Evolutionary conservation across 805 yeast species (phyloP).

Genomic region (Lachancea sp.): DNA sequence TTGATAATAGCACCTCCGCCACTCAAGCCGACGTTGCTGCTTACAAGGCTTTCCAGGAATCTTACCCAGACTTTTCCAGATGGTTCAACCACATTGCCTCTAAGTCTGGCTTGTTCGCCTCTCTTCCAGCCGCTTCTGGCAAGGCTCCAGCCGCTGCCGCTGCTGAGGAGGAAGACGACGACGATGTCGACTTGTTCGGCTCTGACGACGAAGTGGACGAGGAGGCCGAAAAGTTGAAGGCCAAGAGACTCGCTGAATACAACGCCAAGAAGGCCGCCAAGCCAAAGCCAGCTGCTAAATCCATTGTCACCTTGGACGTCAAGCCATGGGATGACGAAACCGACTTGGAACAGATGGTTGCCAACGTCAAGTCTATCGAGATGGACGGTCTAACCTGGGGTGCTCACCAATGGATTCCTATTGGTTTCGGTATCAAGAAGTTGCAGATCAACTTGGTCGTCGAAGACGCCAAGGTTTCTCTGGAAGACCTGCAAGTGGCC

Average conservation of each 20-base stretch:
- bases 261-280: constrained; percentile 95
- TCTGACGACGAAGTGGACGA: constrained; percentile 85
- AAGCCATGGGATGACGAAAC: constrained; percentile 99
- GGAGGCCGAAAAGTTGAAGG: constrained; percentile 95
- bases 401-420: constrained; percentile 92
- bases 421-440: constrained; percentile 99
- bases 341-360: constrained; percentile 80
- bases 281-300: constrained; percentile 98
- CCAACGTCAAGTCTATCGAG: constrained; percentile 77
- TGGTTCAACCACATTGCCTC: constrained; percentile 99
- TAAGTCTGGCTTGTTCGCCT: constrained; percentile 74
- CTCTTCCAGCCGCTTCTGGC: constrained; percentile 68
- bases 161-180: constrained; percentile 71
- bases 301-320: constrained; percentile 92
- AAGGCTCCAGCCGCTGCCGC: constrained; percentile 53
- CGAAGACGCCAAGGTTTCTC: constrained; percentile 93
- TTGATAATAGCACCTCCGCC: constrained; percentile 59
- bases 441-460: constrained; percentile 97
- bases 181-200: constrained; percentile 87
- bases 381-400: constrained; percentile 97
- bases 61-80: constrained; percentile 93
- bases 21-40: constrained; percentile 93
- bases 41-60: constrained; percentile 87
- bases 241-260: constrained; percentile 96
- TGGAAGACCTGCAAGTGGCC: constrained; percentile 75